Evolutionary conservation across 2,329 filamentous ascomycete species (phyloP).

Genomic region (Fusarium circinatum): DNA sequence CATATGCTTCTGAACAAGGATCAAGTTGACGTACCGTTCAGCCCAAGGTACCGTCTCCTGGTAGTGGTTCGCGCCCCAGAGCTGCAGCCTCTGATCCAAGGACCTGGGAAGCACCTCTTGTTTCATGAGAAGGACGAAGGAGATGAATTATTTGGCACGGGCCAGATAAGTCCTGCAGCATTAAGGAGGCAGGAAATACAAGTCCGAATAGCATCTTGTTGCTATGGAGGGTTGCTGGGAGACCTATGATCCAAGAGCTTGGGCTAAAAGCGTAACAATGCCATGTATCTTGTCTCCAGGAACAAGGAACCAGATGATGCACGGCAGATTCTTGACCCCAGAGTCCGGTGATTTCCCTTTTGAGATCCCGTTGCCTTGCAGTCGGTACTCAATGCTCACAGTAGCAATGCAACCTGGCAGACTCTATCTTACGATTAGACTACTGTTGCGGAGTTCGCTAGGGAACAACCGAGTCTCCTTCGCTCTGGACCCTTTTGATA

Average conservation of each 20-base stretch:
- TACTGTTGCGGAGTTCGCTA: background rate
- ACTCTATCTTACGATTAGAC: background rate
- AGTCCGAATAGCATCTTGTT: background rate
- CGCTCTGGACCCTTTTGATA: background rate
- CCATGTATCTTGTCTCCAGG: background rate
- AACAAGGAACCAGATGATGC: background rate
- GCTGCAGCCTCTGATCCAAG: background rate
- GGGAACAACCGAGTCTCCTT: background rate
- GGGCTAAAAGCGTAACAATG: background rate
- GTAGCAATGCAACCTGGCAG: background rate
- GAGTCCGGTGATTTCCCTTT: background rate
- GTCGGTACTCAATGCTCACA: background rate
- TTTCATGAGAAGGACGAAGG: background rate
- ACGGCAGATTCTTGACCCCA: background rate
- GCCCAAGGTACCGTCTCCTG: background rate
- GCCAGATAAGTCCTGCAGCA: background rate
- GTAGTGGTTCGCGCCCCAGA: background rate
- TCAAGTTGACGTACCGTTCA: background rate
- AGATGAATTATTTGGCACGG: background rate
- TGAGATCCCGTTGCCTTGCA: background rate
- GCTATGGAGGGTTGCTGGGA: background rate
- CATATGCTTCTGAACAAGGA: background rate
- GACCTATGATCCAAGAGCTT: background rate
- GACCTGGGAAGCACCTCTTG: background rate
- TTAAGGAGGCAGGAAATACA: background rate